These are phyloP conservation scores for Pseudomonodictys pantanalensis DNA, from an alignment of 495 filamentous ascomycete species.

Conservation along the genomic window DNA sequence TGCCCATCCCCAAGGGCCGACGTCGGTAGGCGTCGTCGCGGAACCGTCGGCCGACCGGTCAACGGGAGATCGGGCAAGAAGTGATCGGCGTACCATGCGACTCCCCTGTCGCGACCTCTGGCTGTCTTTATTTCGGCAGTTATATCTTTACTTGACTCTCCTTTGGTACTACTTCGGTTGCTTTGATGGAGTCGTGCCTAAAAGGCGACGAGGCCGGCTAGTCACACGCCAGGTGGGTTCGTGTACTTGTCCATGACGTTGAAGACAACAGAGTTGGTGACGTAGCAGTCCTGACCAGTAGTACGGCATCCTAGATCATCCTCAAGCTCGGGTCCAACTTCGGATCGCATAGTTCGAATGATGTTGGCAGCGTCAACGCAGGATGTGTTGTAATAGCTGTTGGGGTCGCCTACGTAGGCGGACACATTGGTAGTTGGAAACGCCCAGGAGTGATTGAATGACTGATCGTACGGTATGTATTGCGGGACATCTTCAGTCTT, in stretches of 20 bases:
- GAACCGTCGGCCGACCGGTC: background rate
- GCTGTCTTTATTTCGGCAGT: slow-evolving; percentile 3
- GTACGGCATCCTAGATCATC: slow-evolving; percentile 46
- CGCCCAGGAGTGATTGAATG: slow-evolving; percentile 17
- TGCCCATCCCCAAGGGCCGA: too few species aligned
- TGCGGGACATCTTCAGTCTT: slow-evolving; percentile 7
- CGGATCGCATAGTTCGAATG: slow-evolving; percentile 37
- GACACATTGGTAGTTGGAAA: background rate
- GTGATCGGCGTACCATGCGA: background rate
- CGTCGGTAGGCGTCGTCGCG: too few species aligned
- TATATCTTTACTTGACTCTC: background rate
- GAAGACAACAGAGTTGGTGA: slow-evolving; percentile 47
- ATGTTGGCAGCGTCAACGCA: slow-evolving; percentile 39
- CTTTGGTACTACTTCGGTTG: too few species aligned
- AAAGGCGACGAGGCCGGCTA: too few species aligned
- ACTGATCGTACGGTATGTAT: slow-evolving; percentile 22
- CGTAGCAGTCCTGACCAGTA: slow-evolving; percentile 40
- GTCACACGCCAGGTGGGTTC: background rate
- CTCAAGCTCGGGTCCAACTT: slow-evolving; percentile 41
- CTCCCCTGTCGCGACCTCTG: slow-evolving; percentile 1
- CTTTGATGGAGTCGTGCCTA: too few species aligned
- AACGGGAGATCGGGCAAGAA: background rate
- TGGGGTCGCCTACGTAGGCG: slow-evolving; percentile 4
- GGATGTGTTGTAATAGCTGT: slow-evolving; percentile 29
- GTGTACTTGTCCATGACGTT: slow-evolving; percentile 43